phyloP scores from a whole-genome alignment of 2,329 filamentous ascomycete species.

The Ustilaginoidea virens region DNA sequence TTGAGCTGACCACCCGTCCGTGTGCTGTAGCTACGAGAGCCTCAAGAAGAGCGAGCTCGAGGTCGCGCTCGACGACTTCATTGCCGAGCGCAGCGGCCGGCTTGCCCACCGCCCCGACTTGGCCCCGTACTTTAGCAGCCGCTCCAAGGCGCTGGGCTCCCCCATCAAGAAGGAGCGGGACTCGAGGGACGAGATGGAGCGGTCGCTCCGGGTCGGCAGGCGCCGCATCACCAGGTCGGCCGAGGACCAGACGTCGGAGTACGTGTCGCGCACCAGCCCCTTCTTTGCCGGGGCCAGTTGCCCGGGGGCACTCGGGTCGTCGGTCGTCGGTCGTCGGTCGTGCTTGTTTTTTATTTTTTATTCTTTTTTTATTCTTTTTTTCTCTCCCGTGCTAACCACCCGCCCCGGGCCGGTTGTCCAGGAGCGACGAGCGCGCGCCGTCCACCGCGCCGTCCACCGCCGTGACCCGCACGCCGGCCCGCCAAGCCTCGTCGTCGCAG shows the following conservation, averaged over 20 bases:
- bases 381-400: neutral
- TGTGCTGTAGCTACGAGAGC: constrained; percentile 51
- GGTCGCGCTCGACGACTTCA: constrained; percentile 54
- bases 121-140: constrained; percentile 60
- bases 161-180: constrained; percentile 43
- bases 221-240: constrained; percentile 28
- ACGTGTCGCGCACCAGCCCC: too few species aligned
- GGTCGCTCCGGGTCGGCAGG: constrained; percentile 28
- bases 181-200: constrained; percentile 21
- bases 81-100: constrained; percentile 50
- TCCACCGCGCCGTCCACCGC: constrained; percentile 29
- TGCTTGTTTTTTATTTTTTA: neutral
- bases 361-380: neutral
- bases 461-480: constrained; percentile 32
- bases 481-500: constrained; percentile 36
- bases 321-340: too few species aligned
- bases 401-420: too few species aligned
- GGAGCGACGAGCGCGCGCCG: constrained; percentile 18
- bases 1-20: constrained; percentile 1
- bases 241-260: constrained; percentile 31
- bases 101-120: constrained; percentile 49
- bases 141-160: constrained; percentile 41
- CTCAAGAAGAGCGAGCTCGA: constrained; percentile 72
- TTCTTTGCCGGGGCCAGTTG: neutral
- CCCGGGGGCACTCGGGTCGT: too few species aligned